A percentile compares a stretch with the other conserved stretches of the same genome.
phyloP scores from a whole-genome alignment of 805 yeast genomes.

The Scheffersomyces ergatensis region DNA sequence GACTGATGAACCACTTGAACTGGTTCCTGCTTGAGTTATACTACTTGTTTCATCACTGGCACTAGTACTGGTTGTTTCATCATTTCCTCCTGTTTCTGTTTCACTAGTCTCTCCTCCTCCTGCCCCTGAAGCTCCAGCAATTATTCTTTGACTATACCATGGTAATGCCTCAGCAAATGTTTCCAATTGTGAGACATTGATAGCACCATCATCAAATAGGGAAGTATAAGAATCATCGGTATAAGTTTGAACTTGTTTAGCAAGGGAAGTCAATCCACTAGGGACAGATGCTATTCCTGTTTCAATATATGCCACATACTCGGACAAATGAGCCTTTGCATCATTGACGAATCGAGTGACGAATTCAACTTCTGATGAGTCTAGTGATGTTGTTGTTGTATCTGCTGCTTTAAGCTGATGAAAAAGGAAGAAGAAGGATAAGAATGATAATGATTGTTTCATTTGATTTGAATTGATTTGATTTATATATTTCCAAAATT shows the following conservation, averaged over 20 bases:
- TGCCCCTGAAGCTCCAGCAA: no score
- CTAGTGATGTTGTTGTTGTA: no score
- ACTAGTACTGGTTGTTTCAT: conserved; percentile 2
- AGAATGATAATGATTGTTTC: no score
- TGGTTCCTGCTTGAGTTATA: background rate
- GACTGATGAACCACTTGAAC: background rate
- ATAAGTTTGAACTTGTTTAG: conserved; percentile 27
- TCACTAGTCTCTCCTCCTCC: no score
- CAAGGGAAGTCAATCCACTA: conserved; percentile 25
- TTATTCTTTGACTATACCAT: conserved; percentile 27
- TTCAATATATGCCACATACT: conserved; percentile 24
- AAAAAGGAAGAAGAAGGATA: no score
- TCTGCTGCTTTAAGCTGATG: no score
- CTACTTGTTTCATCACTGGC: background rate
- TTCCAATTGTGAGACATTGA: conserved; percentile 19
- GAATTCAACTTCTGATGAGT: conserved; percentile 14
- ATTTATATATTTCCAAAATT: no score
- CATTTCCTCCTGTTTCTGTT: conserved; percentile 3
- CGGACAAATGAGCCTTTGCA: conserved; percentile 19
- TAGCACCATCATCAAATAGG: conserved; percentile 17
- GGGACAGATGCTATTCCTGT: conserved; percentile 26
- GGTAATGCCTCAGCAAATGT: conserved; percentile 34
- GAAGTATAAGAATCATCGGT: conserved; percentile 37
- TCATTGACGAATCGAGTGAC: conserved; percentile 36
- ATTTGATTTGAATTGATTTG: no score